These are phyloP conservation scores for Komagataella pastoris DNA, from an alignment of 805 yeast genomes.

Conservation along the genomic window DNA sequence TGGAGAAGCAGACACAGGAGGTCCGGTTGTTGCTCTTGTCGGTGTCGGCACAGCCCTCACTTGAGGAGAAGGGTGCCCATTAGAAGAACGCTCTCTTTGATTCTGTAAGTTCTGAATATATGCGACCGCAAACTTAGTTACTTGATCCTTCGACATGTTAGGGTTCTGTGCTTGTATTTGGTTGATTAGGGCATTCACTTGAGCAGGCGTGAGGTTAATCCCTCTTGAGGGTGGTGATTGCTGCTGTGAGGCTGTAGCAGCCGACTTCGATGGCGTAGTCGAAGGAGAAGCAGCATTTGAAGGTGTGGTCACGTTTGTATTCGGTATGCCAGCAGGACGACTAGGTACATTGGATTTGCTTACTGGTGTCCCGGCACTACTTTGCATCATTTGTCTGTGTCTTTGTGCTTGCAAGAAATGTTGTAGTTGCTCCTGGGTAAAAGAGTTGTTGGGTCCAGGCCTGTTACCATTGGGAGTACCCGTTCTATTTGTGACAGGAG, in stretches of 20 bases:
- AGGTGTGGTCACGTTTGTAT: not conserved
- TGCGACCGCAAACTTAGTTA: conserved; percentile 51
- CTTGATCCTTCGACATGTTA: conserved; percentile 46
- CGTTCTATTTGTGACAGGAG: not conserved
- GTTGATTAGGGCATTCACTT: conserved; percentile 50
- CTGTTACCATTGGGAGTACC: conserved; percentile 2
- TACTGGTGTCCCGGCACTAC: conserved; percentile 21
- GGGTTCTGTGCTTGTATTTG: conserved; percentile 60
- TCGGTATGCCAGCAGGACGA: not conserved
- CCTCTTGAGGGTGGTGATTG: conserved; percentile 1
- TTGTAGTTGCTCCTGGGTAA: conserved; percentile 48
- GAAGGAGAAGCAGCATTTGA: conserved; percentile 1
- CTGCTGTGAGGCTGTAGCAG: not conserved
- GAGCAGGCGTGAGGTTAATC: conserved; percentile 37
- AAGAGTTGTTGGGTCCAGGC: conserved; percentile 30
- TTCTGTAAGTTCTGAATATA: conserved; percentile 41
- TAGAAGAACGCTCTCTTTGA: conserved; percentile 11
- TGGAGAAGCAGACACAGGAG: not conserved
- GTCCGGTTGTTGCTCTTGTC: conserved; percentile 4
- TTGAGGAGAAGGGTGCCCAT: not conserved
- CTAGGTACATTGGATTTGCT: conserved; percentile 1
- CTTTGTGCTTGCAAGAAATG: conserved; percentile 39
- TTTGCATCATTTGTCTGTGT: conserved; percentile 33
- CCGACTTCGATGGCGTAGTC: not conserved
- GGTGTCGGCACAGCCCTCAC: conserved; percentile 10